Evolutionary conservation across 495 filamentous ascomycete species (phyloP), one percentile per base, ranked within the genome.

Genomic region (Ramalina peruviana): DNA sequence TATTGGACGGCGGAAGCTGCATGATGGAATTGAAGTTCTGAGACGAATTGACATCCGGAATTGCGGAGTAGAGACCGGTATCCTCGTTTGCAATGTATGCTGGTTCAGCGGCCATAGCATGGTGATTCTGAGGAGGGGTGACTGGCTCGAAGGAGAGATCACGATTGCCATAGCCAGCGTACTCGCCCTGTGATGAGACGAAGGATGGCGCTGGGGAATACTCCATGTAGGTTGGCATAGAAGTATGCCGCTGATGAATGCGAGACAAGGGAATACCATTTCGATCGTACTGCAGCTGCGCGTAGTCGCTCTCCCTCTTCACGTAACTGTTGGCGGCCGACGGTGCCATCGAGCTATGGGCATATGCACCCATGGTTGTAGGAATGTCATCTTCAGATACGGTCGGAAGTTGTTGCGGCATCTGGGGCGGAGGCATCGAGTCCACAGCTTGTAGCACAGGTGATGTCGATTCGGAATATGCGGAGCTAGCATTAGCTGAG

Each of bases 1-100:
- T 65, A 62, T 90, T 93, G 1, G 89, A 88, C 1, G 89, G 83
- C 25, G 88, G 90, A 19, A 95, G 74, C 57, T 92, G 85, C 73
- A 95, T 88, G 77, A 96, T 84, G 23, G 81, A 79, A 61, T 86
- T 85, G 62, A 86, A 82, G 10, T 64, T 61, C 30, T 65, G 52
- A 11, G 64, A 64, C 21, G 67, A 64, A 4, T 73, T 76, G 46
- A 89, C 76, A 56, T 96, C 88, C 7, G 89, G 88, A 59, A 97
- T 90, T 19, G 86, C 88, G 13, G 86, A 89, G 72, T 95, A 98
- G 30, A 96, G 73, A 43, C 88, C 88, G 40, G 87, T 94, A 60
- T 96, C 92, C 69, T 98, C 92, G 60, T 96, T 95, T 43, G 88
- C 86, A 64, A 97, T 89, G 66, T 97, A 98, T 5, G 94, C 86